A percentile compares a stretch with the other conserved stretches of the same genome.
Evolutionary conservation across 495 filamentous ascomycete genomes (phyloP).

Genomic region (Tuber microsphaerosporum): DNA sequence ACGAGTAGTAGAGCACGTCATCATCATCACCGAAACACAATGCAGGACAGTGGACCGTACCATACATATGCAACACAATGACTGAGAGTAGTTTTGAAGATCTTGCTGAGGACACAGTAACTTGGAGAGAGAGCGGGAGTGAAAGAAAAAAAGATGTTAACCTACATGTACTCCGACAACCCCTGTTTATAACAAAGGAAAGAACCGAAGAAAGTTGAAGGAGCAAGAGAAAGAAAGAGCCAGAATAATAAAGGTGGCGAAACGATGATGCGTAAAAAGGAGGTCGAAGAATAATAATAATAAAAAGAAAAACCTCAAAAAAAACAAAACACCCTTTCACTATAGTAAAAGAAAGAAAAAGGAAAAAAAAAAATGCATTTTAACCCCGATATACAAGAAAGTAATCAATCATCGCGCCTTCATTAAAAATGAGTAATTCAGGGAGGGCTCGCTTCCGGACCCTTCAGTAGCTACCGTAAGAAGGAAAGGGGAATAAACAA

Average conservation of each 20-base stretch:
- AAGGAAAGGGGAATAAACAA: neutral
- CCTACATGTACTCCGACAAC: constrained; percentile 14
- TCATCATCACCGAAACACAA: neutral
- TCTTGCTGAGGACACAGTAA: neutral
- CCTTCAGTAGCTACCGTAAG: neutral
- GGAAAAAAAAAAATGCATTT: constrained; percentile 1
- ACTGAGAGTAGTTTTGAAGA: neutral
- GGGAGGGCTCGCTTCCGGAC: neutral
- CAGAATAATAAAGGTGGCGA: neutral
- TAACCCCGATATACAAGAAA: constrained; percentile 15
- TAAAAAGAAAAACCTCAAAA: neutral
- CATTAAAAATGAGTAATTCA: constrained; percentile 12
- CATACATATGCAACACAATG: neutral
- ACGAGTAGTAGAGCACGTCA: neutral
- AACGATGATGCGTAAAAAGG: neutral
- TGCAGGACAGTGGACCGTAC: neutral
- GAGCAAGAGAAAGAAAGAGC: neutral
- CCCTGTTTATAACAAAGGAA: constrained; percentile 19
- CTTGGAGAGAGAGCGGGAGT: neutral
- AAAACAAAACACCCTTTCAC: constrained; percentile 4
- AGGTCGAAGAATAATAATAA: neutral
- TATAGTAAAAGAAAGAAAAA: neutral
- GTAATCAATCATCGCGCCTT: constrained; percentile 24
- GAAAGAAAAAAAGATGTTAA: constrained; percentile 21
- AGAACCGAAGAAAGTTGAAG: constrained; percentile 15